Evolutionary conservation across 73 alveolate genomes (phyloP).

Genomic region (Tetrahymena borealis): DNA sequence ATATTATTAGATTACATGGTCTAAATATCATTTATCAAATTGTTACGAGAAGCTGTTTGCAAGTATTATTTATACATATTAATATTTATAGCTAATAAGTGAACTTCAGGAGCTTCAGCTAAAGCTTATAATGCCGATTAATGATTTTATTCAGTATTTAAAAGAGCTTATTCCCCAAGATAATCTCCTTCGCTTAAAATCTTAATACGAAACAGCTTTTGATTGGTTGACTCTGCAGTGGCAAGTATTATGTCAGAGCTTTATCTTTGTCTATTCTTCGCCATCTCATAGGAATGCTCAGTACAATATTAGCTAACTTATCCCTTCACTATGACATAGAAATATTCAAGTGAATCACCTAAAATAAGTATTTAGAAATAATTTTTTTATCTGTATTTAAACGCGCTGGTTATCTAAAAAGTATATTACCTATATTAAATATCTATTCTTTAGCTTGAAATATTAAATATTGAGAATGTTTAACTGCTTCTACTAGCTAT

Average conservation of each 20-base stretch:
- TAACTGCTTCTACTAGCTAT: not conserved
- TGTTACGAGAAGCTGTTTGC: not conserved
- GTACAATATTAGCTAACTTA: not conserved
- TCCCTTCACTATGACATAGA: not conserved
- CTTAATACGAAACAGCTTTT: not conserved
- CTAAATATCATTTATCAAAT: not conserved
- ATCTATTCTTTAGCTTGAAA: not conserved
- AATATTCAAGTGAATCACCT: not conserved
- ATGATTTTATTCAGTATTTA: not conserved
- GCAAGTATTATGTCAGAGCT: not conserved
- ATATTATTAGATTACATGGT: not conserved
- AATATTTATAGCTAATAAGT: not conserved
- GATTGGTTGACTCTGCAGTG: not conserved
- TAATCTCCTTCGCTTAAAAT: not conserved
- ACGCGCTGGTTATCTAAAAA: not conserved
- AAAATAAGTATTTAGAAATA: not conserved
- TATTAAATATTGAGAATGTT: not conserved
- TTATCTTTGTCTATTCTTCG: not conserved
- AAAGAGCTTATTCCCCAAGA: not conserved
- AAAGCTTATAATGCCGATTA: not conserved
- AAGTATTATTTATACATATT: not conserved
- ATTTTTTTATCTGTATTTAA: not conserved
- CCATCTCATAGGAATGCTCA: not conserved
- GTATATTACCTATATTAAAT: not conserved
- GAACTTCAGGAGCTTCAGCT: not conserved